phyloP scores from a whole-genome alignment of 306 rosid genomes.

The Castanospermum australe region DNA sequence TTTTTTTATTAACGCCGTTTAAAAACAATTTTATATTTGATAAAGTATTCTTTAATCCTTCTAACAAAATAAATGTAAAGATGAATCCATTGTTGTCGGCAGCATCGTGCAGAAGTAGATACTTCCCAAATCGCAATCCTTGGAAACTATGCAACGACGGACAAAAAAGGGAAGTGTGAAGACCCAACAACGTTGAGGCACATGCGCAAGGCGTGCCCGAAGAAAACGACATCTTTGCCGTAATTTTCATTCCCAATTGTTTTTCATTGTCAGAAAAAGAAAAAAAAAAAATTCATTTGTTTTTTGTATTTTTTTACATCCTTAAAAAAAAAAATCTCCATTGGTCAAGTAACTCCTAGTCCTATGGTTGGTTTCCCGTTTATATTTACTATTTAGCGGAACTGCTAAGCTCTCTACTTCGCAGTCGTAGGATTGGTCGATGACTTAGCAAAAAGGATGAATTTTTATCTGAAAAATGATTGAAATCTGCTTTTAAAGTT shows the following conservation, averaged over 20 bases:
- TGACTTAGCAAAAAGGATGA: neutral
- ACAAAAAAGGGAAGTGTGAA: neutral
- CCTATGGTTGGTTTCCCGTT: neutral
- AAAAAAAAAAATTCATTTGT: too few species aligned
- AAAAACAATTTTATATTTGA: neutral
- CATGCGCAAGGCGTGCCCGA: neutral
- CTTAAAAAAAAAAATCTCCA: neutral
- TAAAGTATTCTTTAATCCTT: neutral
- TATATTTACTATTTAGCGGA: too few species aligned
- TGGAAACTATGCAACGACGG: neutral
- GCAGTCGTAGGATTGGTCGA: neutral
- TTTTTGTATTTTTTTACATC: neutral
- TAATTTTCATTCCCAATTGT: neutral
- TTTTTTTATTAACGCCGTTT: too few species aligned
- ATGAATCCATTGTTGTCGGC: neutral
- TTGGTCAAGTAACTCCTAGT: neutral
- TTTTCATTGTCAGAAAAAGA: too few species aligned
- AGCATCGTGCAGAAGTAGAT: neutral
- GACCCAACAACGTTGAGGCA: neutral
- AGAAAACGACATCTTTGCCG: neutral
- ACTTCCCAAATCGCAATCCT: too few species aligned
- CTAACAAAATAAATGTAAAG: neutral
- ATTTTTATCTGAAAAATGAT: neutral
- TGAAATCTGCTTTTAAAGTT: neutral
- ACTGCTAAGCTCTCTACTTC: neutral